Evolutionary conservation across 305 asterid genomes (phyloP).

Genomic region (Fraxinus sp.): DNA sequence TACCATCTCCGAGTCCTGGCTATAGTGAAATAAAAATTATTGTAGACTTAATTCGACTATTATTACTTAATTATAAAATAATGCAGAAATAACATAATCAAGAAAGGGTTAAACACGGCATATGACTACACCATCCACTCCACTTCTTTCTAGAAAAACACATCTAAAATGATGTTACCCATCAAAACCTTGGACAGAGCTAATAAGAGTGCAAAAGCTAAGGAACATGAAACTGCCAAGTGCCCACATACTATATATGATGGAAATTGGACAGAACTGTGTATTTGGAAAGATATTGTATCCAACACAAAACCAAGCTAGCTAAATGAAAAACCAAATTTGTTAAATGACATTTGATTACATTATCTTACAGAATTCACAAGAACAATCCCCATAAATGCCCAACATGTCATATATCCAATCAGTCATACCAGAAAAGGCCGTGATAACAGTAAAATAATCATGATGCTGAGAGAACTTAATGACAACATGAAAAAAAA

Average conservation of each 20-base stretch:
- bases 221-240: neutral
- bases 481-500: neutral
- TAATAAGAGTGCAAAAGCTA: neutral
- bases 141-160: neutral
- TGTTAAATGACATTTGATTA: neutral
- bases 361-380: neutral
- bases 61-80: conserved; percentile 2
- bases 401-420: neutral
- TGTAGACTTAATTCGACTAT: conserved; percentile 27
- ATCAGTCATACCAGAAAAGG: neutral
- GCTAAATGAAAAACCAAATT: neutral
- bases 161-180: neutral
- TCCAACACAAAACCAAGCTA: neutral
- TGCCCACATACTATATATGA: neutral
- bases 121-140: neutral
- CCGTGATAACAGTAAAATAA: neutral
- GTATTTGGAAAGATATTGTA: neutral
- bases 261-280: neutral
- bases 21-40: conserved; percentile 40
- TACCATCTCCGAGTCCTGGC: conserved; percentile 85
- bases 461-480: neutral
- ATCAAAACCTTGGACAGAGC: neutral
- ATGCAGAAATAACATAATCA: neutral
- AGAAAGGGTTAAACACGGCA: neutral
- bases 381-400: neutral